Conservation (phyloP, 1,284 basidiomycete species). For the Heimioporus punctisporus region DNA sequence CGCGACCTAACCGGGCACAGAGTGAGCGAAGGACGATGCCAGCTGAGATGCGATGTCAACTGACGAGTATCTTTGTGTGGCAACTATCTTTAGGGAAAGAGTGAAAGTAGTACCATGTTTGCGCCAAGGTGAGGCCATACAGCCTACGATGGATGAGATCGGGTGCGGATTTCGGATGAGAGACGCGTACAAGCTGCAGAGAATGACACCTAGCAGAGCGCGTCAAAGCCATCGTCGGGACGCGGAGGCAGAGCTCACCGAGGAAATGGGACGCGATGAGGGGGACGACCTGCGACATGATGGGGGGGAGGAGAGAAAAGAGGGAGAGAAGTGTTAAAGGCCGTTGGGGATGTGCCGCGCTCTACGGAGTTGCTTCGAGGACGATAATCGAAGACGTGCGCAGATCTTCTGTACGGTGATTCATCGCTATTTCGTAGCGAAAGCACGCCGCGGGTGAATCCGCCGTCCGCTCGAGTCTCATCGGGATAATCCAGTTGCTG, state of each 20-base stretch:
- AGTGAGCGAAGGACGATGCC: neutral
- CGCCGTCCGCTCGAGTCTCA: too few relatives aligned
- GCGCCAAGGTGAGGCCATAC: constrained; percentile 31
- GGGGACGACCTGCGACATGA: constrained; percentile 14
- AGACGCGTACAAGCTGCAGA: constrained; percentile 28
- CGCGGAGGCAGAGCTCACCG: constrained; percentile 14
- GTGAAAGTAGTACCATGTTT: constrained; percentile 35
- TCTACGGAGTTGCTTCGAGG: constrained; percentile 33
- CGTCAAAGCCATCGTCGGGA: constrained; percentile 6
- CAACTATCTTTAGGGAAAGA: constrained; percentile 28
- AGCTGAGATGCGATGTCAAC: neutral
- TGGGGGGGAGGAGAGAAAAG: neutral
- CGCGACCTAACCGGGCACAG: constrained; percentile 19
- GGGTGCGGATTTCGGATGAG: neutral
- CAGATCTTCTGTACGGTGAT: too few relatives aligned
- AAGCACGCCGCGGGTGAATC: too few relatives aligned
- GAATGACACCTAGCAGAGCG: constrained; percentile 23
- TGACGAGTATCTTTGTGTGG: constrained; percentile 23
- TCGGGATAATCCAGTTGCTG: too few relatives aligned
- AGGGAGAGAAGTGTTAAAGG: neutral
- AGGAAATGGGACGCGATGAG: constrained; percentile 31
- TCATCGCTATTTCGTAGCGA: too few relatives aligned
- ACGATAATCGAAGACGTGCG: constrained; percentile 36
- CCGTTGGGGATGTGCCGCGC: constrained; percentile 26
- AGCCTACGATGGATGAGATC: constrained; percentile 17